Evolutionary conservation across 129 eudicot species (phyloP).

Genomic region (Pseudognaphalium luteoalbum): DNA sequence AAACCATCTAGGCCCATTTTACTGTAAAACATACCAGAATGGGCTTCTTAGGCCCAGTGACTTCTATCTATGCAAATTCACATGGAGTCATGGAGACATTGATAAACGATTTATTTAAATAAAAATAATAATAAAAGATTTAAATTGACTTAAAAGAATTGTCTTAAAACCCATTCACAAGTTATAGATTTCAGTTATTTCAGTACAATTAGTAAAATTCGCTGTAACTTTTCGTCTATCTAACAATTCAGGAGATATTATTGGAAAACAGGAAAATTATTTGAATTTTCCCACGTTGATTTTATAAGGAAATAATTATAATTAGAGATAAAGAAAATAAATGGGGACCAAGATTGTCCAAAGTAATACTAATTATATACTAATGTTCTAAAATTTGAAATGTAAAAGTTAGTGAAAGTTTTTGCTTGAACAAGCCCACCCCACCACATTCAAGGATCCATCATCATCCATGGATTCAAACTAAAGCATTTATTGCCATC

Average conservation of each 20-base stretch:
- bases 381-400: background rate
- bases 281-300: background rate
- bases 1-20: too few relatives aligned
- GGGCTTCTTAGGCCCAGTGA: too few relatives aligned
- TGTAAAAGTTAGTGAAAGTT: conserved; percentile 16
- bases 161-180: background rate
- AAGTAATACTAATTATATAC: background rate
- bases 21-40: too few relatives aligned
- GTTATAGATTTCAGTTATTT: too few relatives aligned
- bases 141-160: background rate
- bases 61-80: too few relatives aligned
- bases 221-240: too few relatives aligned
- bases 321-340: background rate
- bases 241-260: background rate
- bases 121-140: background rate
- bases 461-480: background rate
- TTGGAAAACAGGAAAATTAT: background rate
- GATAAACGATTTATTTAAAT: too few relatives aligned
- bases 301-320: background rate
- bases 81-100: too few relatives aligned
- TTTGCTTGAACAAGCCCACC: background rate
- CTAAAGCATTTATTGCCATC: too few relatives aligned
- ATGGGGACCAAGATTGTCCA: conserved; percentile 16
- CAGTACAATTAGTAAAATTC: too few relatives aligned
- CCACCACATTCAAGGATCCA: conserved; percentile 12